phyloP scores from a whole-genome alignment of 163 green algal genomes.

The Smithsoniella earleae region DNA sequence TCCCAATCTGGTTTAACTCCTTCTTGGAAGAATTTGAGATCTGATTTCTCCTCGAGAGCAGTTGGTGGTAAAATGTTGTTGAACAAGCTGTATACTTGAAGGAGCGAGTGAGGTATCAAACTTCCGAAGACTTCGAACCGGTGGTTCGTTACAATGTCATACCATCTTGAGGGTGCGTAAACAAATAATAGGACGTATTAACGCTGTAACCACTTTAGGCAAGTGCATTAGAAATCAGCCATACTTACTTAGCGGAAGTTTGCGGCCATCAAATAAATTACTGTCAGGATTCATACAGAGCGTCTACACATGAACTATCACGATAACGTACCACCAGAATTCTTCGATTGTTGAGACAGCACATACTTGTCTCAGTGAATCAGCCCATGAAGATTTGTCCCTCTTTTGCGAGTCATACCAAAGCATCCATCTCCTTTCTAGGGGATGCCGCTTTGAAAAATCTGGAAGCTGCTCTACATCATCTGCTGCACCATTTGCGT shows the following conservation, averaged over 20 bases:
- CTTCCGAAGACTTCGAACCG: background rate
- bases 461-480: background rate
- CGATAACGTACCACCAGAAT: conserved; percentile 96
- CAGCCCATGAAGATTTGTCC: conserved; percentile 70
- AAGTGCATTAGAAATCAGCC: too few species aligned
- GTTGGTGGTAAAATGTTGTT: conserved; percentile 96
- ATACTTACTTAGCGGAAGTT: too few species aligned
- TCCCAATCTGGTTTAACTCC: conserved; percentile 98
- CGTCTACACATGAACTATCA: too few species aligned
- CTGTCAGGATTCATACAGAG: too few species aligned
- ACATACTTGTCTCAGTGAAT: conserved; percentile 81
- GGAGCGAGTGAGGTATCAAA: background rate
- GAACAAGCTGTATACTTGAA: conserved; percentile 77
- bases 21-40: conserved; percentile 95
- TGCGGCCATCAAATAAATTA: too few species aligned
- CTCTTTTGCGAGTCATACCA: conserved; percentile 91
- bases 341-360: conserved; percentile 98
- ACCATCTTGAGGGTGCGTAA: background rate
- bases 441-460: conserved; percentile 58
- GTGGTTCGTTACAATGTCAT: background rate
- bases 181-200: background rate
- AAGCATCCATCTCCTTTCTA: conserved; percentile 90
- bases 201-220: background rate
- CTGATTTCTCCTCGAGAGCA: conserved; percentile 71
- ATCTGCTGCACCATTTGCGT: conserved; percentile 6